phyloP scores from a whole-genome alignment of 2,329 filamentous ascomycete genomes.

The Thelonectria olida region DNA sequence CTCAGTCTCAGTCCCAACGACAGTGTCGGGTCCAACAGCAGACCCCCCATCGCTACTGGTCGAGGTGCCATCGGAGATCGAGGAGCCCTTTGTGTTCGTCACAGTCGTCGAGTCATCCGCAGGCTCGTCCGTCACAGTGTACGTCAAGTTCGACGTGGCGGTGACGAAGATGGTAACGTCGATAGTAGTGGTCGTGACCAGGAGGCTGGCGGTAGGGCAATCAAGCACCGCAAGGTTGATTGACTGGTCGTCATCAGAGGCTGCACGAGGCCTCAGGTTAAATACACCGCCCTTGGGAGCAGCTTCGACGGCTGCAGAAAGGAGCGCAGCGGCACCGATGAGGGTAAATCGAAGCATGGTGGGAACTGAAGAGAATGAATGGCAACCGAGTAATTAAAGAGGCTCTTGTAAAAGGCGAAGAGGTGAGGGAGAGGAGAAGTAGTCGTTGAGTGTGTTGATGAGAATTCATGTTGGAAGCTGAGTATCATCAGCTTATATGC shows the following conservation, averaged over 20 bases:
- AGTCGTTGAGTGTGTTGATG: constrained; percentile 35
- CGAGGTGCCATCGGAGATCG: not conserved
- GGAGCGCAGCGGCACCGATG: constrained; percentile 39
- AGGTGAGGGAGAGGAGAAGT: constrained; percentile 13
- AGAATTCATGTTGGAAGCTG: constrained; percentile 17
- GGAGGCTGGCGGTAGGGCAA: constrained; percentile 36
- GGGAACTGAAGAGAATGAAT: not conserved
- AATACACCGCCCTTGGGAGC: constrained; percentile 29
- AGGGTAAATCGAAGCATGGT: constrained; percentile 39
- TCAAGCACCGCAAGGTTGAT: constrained; percentile 23
- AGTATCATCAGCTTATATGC: constrained; percentile 33
- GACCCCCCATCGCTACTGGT: not conserved
- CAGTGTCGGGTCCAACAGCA: not conserved
- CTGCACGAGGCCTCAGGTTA: not conserved
- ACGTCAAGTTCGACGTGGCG: constrained; percentile 35
- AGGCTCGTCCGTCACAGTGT: constrained; percentile 20
- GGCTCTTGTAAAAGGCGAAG: constrained; percentile 20
- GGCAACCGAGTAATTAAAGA: constrained; percentile 23
- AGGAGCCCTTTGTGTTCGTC: constrained; percentile 5
- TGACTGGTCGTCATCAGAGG: constrained; percentile 8
- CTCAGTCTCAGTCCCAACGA: not conserved
- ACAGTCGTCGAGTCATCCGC: constrained; percentile 22
- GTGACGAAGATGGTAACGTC: constrained; percentile 49
- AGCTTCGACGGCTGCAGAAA: constrained; percentile 38
- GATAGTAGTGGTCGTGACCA: constrained; percentile 44